Evolutionary conservation across 768 basidiomycete genomes (phyloP).

Genomic region (Phylloporus rhodoxanthus): DNA sequence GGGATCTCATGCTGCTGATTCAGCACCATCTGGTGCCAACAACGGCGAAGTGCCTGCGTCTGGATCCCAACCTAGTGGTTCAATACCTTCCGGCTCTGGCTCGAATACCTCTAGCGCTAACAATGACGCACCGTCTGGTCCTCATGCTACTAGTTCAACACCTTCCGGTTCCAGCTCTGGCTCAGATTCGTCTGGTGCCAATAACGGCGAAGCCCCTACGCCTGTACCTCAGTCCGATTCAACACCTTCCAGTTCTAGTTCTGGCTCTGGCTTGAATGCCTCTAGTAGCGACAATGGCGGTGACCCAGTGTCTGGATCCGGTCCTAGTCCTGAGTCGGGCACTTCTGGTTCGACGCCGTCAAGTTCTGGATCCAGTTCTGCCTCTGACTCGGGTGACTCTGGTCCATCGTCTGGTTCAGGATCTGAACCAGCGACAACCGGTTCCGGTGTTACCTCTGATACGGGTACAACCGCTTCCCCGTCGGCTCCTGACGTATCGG

Average conservation of each 20-base stretch:
- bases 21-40: not conserved
- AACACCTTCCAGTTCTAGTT: not conserved
- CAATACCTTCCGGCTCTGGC: not conserved
- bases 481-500: not conserved
- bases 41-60: no score
- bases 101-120: no score
- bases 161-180: no score
- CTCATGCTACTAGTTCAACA: not conserved
- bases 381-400: not conserved
- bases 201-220: not conserved
- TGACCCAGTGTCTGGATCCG: not conserved
- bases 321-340: not conserved
- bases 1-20: no score
- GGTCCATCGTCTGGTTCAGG: not conserved
- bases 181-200: not conserved
- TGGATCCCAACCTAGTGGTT: not conserved
- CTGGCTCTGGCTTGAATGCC: not conserved
- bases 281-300: not conserved
- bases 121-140: not conserved
- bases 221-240: not conserved
- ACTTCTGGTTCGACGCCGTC: not conserved
- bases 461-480: not conserved
- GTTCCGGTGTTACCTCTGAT: not conserved
- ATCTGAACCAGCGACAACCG: not conserved
- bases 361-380: not conserved